phyloP scores from a whole-genome alignment of 176 grass and related monocot species.

The Saccharum spontaneum region DNA sequence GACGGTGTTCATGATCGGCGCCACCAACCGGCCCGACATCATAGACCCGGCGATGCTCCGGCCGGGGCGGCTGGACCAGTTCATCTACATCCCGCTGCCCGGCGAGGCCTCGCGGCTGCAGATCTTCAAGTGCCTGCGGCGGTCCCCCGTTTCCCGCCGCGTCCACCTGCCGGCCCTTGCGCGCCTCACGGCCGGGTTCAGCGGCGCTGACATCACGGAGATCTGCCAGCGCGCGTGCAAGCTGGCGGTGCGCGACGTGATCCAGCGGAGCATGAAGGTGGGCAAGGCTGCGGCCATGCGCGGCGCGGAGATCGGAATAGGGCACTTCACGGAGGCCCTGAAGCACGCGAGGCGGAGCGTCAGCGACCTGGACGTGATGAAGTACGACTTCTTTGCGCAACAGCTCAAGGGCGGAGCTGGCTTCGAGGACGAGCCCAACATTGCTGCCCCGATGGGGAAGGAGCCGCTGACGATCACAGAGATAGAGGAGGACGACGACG shows the following conservation, averaged over 20 bases:
- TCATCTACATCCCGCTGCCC: conserved; percentile 53
- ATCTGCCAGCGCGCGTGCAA: conserved; percentile 50
- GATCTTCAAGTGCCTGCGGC: conserved; percentile 43
- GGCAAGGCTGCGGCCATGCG: conserved; percentile 13
- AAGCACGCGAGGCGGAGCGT: conserved; percentile 41
- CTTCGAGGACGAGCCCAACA: conserved; percentile 4
- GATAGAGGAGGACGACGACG: background rate
- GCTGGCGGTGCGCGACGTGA: conserved; percentile 45
- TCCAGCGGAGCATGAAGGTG: background rate
- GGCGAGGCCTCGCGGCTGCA: conserved; percentile 37
- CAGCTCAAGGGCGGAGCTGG: background rate
- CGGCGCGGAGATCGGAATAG: conserved; percentile 28
- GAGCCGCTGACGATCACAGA: background rate
- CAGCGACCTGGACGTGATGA: conserved; percentile 16
- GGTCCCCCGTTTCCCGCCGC: conserved; percentile 6
- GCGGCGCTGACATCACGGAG: conserved; percentile 49
- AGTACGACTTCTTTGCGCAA: conserved; percentile 13
- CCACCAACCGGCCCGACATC: conserved; percentile 55
- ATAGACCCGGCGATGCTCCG: conserved; percentile 60
- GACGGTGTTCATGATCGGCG: conserved; percentile 55
- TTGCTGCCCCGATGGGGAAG: background rate
- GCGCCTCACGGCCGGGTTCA: conserved; percentile 30
- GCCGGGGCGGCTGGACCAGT: conserved; percentile 51
- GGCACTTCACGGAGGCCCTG: conserved; percentile 34
- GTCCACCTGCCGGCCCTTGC: conserved; percentile 41